Evolutionary conservation across 306 rosid species (phyloP), one percentile per base, ranked within the genome.

Genomic region (Vicia faba): DNA sequence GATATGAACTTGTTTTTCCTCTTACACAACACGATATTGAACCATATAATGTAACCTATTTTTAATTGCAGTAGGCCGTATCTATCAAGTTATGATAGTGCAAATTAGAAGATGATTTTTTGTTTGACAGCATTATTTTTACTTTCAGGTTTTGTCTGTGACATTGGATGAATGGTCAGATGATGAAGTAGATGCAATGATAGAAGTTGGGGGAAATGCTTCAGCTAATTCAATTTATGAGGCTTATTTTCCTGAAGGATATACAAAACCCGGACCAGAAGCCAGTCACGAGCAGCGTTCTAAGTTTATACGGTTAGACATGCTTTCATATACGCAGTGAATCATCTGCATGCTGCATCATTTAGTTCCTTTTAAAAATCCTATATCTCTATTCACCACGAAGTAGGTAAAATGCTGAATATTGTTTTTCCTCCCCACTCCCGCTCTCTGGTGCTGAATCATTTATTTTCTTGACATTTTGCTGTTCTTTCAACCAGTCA

Each of bases 121-220:
- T 65, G 35, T 61, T 36, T 63, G 55, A 75, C 31, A 14, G 29
- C 48, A 4, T 69, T 73, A 59, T 44, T 64, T 77, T 84, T 59
- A 69, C 62, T 72, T 71, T 66, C 82, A 95, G 99, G 96, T 95
- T 75, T 76, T 90, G 77, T 95, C 99, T 0, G 96, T 90, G 79
- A 82, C 99, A 33, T 68, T 95, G 81, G 99, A 95, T 79, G 97
- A 95, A 29, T 95, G 99, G 99, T 84, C 95, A 56, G 92, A 90
- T 18, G 99, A 90, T 50, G 99, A 90, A 85, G 81, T 95, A 77
- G 95, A 90, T 65, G 75, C 97, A 16, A 86, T 95, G 99, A 58
- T 86, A 51, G 97, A 95, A 83, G 92, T 95, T 58, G 99, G 99
- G 53, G 99, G 99, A 64, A 95, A 95, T 78, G 73, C 91, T 76